phyloP scores from a whole-genome alignment of 169 alveolate species.

The Cryptosporidium bovis region DNA sequence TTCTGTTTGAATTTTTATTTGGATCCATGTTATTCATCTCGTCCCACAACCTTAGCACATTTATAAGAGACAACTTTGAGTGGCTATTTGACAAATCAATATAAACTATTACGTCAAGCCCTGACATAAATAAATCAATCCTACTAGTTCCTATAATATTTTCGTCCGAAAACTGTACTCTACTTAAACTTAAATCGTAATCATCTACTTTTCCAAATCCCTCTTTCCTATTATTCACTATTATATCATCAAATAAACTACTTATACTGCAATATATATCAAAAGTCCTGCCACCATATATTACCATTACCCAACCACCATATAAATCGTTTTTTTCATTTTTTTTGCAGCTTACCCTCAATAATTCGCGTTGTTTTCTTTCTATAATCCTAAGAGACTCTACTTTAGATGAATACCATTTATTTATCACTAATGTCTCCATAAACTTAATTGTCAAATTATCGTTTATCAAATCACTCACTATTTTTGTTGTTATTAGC shows the following conservation, averaged over 20 bases:
- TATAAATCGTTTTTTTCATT: neutral
- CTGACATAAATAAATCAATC: neutral
- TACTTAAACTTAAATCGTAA: conserved; percentile 3
- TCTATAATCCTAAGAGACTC: conserved; percentile 44
- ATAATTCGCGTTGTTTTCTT: conserved; percentile 14
- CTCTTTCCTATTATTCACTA: neutral
- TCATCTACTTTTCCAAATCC: neutral
- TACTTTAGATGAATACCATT: conserved; percentile 35
- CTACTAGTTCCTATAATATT: neutral
- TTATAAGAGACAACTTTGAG: neutral
- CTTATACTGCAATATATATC: conserved; percentile 30
- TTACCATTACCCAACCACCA: conserved; percentile 31
- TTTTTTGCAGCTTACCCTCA: conserved; percentile 32
- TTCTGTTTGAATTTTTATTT: neutral
- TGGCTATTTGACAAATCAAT: conserved; percentile 45
- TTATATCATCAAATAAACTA: neutral
- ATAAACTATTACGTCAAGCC: conserved; percentile 7
- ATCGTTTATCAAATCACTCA: conserved; percentile 28
- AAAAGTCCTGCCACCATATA: conserved; percentile 14
- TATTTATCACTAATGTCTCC: conserved; percentile 48
- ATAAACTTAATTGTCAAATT: conserved; percentile 42
- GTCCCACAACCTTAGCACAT: conserved; percentile 17
- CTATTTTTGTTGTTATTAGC: conserved; percentile 20
- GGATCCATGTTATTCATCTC: neutral
- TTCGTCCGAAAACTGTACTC: conserved; percentile 2